phyloP scores from a whole-genome alignment of 371 early-diverging fungal species.

The Mortierella sp. region DNA sequence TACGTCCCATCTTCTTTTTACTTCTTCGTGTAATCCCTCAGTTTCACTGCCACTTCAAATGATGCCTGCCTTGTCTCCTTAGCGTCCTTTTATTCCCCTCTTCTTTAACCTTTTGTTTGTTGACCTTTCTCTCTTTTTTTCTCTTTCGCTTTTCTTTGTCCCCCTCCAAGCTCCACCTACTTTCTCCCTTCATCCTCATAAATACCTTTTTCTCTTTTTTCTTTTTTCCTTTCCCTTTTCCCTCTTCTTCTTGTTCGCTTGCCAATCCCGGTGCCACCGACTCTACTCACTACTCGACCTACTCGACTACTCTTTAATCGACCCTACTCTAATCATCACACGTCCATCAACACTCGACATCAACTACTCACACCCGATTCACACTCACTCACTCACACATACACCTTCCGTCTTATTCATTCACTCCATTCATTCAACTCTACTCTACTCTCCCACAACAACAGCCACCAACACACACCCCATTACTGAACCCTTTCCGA shows the following conservation, averaged over 20 bases:
- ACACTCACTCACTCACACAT: neutral
- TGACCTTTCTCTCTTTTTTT: neutral
- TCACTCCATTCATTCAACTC: neutral
- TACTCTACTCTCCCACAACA: neutral
- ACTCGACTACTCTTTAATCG: neutral
- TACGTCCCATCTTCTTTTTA: no score
- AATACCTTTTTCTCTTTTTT: neutral
- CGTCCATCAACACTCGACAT: neutral
- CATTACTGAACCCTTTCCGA: no score
- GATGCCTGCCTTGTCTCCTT: neutral
- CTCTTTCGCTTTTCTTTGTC: neutral
- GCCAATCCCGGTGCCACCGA: conserved; percentile 11
- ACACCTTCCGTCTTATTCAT: neutral
- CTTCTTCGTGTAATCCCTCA: no score
- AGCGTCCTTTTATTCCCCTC: neutral
- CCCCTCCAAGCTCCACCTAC: conserved; percentile 2
- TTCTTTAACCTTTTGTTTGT: neutral
- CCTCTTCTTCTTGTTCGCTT: neutral
- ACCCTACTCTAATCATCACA: neutral
- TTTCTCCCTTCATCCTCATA: no score
- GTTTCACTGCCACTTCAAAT: no score
- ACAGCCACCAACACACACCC: no score
- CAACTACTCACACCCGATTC: neutral
- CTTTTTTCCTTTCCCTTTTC: neutral
- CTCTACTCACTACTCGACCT: neutral